A percentile compares a stretch with the other conserved stretches of the same genome.
Conservation (phyloP, 768 basidiomycete genomes). For the Pholiota microspora region DNA sequence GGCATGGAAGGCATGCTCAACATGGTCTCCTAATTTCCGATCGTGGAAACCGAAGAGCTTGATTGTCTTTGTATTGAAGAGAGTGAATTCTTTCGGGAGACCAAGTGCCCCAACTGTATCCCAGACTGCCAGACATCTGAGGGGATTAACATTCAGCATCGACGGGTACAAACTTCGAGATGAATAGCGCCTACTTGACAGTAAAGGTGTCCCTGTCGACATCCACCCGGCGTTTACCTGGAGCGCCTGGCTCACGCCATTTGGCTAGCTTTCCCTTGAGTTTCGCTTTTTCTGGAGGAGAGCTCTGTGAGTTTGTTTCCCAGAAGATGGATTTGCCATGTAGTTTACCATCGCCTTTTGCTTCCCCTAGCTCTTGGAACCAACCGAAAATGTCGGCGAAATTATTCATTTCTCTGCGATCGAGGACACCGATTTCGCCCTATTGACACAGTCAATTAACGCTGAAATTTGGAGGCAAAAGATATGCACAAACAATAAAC, state of each 20-base stretch:
- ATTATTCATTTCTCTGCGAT: slow-evolving; percentile 69
- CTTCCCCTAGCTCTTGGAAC: slow-evolving; percentile 62
- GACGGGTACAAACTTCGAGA: background rate
- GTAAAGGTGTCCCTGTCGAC: slow-evolving; percentile 49
- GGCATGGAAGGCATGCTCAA: slow-evolving; percentile 67
- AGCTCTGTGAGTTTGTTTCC: no score
- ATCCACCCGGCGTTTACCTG: slow-evolving; percentile 51
- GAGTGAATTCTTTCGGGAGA: slow-evolving; percentile 62
- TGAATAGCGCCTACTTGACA: slow-evolving; percentile 47
- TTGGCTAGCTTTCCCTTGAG: slow-evolving; percentile 45
- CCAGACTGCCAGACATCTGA: slow-evolving; percentile 69
- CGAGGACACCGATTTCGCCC: slow-evolving; percentile 71
- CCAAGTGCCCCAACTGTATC: slow-evolving; percentile 78
- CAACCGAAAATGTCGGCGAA: slow-evolving; percentile 62
- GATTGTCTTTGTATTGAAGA: slow-evolving; percentile 38
- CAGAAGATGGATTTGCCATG: no score
- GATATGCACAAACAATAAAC: slow-evolving; percentile 51
- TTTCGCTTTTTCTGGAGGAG: slow-evolving; percentile 32
- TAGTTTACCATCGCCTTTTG: slow-evolving; percentile 22
- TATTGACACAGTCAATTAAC: slow-evolving; percentile 21
- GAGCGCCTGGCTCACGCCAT: slow-evolving; percentile 53
- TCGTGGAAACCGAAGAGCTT: slow-evolving; percentile 69
- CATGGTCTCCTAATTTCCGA: slow-evolving; percentile 54
- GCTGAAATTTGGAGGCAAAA: background rate
- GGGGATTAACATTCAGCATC: slow-evolving; percentile 1